Base-by-base conservation (phyloP, 371 early-diverging fungal genomes). In the Mycotypha africana region DNA sequence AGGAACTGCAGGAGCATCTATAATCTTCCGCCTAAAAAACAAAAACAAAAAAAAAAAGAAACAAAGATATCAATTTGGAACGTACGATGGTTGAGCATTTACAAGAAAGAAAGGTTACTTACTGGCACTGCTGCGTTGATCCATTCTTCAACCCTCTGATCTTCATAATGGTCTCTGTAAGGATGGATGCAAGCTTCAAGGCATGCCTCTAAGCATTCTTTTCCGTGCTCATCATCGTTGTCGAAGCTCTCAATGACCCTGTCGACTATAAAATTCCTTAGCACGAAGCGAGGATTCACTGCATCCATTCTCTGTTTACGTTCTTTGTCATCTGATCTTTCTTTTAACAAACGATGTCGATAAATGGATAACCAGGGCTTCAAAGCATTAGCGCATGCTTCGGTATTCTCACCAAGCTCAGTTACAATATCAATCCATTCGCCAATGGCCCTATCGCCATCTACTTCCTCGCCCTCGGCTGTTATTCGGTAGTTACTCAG, bases 201-300 rank as follows among this genome's bases (percentile, higher is more conserved):
- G n/a, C 75, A 78, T 0, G 65, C 50, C 31, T 80, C 65, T 12
- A 89, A 47, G 21, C 67, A 54, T 47, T 67, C 68, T 21, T 33
- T n/a, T 6, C 66, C 56, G 24, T 14, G 7, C 15, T 40, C 32
- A 21, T 56, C 23, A 38, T 59, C 42, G n/a, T 58, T 45, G 39
- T 81, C 59, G 51, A 74, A 58, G 21, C 70, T 63, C 53, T 53
- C 65, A 24, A 85, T 82, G 3, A 85, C 79, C 40, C 74, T 74
- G 45, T 88, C 79, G 0, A 83, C 80, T 21, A 88, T 79, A 78
- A 86, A 87, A 51, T 89, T 88, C 22, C 86, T 73, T 42, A 89
- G 58, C 4, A 88, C 71, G 58, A 83, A 86, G 5, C 76, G 72
- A 8, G 88, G 89, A 51, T 89, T 89, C 26, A 70, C 66, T 14